Conservation (phyloP, 768 basidiomycete genomes). For the Suillus weaverae region DNA sequence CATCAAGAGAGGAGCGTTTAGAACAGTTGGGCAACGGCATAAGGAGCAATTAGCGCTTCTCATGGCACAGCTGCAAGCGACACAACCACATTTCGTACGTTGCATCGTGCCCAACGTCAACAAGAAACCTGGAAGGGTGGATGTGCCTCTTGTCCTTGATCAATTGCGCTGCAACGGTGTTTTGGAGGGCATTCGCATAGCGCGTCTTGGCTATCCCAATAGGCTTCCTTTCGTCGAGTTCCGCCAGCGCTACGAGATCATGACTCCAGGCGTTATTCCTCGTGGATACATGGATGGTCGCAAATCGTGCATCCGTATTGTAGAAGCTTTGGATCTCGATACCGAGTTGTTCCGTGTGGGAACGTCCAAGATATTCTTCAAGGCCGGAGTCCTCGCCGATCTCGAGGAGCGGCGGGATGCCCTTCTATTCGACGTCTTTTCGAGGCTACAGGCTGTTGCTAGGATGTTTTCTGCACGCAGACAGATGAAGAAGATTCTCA, state of each 20-base stretch:
- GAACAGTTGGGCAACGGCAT: constrained; percentile 93
- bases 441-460: constrained; percentile 81
- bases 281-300: constrained; percentile 98
- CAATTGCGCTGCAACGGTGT: constrained; percentile 99
- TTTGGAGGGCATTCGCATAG: constrained; percentile 96
- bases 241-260: constrained; percentile 92
- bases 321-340: constrained; percentile 86
- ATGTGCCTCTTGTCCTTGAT: constrained; percentile 93
- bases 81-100: constrained; percentile 96
- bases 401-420: constrained; percentile 90
- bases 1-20: constrained; percentile 94
- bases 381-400: constrained; percentile 95
- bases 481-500: constrained; percentile 92
- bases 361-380: constrained; percentile 98
- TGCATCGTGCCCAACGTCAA: constrained; percentile 94
- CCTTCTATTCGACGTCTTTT: constrained; percentile 86
- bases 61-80: constrained; percentile 88
- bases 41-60: constrained; percentile 92
- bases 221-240: constrained; percentile 96
- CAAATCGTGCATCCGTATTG: constrained; percentile 90
- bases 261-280: constrained; percentile 91
- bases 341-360: constrained; percentile 85
- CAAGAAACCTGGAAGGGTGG: constrained; percentile 90
- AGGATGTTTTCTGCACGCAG: constrained; percentile 84
- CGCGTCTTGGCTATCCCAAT: constrained; percentile 96